phyloP scores from a whole-genome alignment of 805 yeast species.

The Naumovozyma castellii region DNA sequence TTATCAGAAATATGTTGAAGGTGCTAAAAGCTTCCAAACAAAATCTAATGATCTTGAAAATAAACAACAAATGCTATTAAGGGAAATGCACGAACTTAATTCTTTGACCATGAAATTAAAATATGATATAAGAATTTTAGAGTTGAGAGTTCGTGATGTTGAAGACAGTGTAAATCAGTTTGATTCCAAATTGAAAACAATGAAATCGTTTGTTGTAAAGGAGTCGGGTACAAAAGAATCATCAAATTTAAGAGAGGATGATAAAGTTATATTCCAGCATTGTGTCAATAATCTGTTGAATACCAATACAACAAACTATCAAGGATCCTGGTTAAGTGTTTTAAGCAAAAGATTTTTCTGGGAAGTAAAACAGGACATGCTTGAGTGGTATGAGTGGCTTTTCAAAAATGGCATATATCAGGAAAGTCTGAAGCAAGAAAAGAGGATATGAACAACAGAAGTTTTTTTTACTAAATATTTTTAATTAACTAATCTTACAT shows the following conservation, averaged over 20 bases:
- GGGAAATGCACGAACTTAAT: conserved; percentile 41
- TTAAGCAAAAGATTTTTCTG: conserved; percentile 7
- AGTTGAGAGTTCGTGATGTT: conserved; percentile 56
- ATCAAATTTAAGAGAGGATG: conserved; percentile 4
- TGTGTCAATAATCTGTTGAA: conserved; percentile 11
- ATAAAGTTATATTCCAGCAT: conserved; percentile 14
- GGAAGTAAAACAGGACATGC: conserved; percentile 10
- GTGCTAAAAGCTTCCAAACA: conserved; percentile 14
- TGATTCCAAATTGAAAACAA: conserved; percentile 20
- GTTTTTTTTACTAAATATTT: too few relatives aligned
- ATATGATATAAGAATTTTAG: conserved; percentile 55
- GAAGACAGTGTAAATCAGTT: conserved; percentile 49
- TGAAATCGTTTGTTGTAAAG: conserved; percentile 10
- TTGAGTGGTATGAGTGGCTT: conserved; percentile 15
- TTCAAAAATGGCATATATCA: conserved; percentile 1
- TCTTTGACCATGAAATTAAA: conserved; percentile 52
- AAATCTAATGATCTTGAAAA: conserved; percentile 16
- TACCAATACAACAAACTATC: conserved; percentile 13
- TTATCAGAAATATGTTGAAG: conserved; percentile 12
- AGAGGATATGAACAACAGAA: too few relatives aligned
- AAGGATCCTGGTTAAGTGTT: conserved; percentile 12
- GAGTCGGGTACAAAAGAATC: conserved; percentile 3
- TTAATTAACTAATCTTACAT: too few relatives aligned
- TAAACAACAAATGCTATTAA: conserved; percentile 28
- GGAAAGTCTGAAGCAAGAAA: not conserved